phyloP scores from a whole-genome alignment of 768 basidiomycete genomes.

The Boletus fagicola region DNA sequence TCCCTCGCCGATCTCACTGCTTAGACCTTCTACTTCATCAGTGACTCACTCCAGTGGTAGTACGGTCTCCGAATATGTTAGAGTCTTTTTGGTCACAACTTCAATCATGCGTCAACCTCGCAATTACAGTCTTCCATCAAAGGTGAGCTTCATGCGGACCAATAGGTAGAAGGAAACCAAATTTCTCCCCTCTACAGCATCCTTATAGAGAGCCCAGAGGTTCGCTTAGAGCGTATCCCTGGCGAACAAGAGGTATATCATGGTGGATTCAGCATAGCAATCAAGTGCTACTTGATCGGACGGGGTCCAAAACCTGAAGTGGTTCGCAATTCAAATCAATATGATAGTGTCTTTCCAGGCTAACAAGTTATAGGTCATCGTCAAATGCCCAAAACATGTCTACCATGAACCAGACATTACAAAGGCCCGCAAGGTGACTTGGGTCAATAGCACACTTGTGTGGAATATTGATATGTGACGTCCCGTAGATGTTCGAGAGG shows the following conservation, averaged over 20 bases:
- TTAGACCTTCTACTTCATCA: background rate
- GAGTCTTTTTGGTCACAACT: background rate
- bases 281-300: slow-evolving; percentile 6
- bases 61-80: background rate
- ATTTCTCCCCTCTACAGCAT: background rate
- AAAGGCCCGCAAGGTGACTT: slow-evolving; percentile 10
- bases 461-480: background rate
- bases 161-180: background rate
- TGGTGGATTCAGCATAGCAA: slow-evolving; percentile 9
- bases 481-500: slow-evolving; percentile 8
- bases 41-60: background rate
- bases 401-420: background rate
- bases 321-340: background rate
- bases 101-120: background rate
- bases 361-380: slow-evolving; percentile 4
- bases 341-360: background rate
- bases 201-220: background rate
- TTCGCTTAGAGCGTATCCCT: slow-evolving; percentile 11
- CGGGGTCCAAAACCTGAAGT: slow-evolving; percentile 6
- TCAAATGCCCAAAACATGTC: slow-evolving; percentile 9
- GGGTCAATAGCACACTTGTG: background rate
- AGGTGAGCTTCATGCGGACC: background rate
- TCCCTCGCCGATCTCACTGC: background rate
- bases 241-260: slow-evolving; percentile 5
- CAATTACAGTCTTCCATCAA: background rate